These are phyloP conservation scores for Beauveria scarabaeidicola DNA, from an alignment of 2,329 filamentous ascomycete species.

Conservation along the genomic window DNA sequence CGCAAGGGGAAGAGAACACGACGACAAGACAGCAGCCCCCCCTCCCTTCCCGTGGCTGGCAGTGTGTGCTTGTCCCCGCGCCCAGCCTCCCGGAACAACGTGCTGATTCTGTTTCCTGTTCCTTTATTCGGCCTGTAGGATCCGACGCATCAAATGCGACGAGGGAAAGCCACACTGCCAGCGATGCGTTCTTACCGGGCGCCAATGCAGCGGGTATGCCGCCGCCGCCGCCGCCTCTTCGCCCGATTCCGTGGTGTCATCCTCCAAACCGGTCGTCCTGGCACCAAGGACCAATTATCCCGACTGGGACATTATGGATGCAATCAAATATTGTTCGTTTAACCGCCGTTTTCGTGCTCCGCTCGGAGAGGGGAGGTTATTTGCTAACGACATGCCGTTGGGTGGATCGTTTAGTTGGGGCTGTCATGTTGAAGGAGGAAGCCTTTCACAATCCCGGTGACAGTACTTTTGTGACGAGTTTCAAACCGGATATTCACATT, in stretches of 20 bases:
- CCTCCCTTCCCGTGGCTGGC: neutral
- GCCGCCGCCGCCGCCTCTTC: neutral
- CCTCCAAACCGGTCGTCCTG: neutral
- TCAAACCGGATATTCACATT: neutral
- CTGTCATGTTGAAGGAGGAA: conserved; percentile 9
- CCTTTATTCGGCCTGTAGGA: neutral
- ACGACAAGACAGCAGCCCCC: neutral
- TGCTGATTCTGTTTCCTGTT: neutral
- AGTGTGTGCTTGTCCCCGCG: neutral
- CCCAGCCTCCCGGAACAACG: neutral
- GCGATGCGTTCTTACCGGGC: conserved; percentile 7
- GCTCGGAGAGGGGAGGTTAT: neutral
- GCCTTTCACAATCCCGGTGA: conserved; percentile 1
- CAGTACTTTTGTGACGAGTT: neutral
- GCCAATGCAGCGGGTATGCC: conserved; percentile 8
- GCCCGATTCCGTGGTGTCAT: neutral
- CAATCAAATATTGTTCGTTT: conserved; percentile 10
- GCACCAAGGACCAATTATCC: neutral
- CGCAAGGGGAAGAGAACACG: neutral
- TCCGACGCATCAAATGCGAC: conserved; percentile 10
- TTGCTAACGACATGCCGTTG: neutral
- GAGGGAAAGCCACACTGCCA: conserved; percentile 10
- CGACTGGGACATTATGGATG: conserved; percentile 9
- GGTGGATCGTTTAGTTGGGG: neutral
- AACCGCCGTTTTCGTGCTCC: neutral